These are phyloP conservation scores for Boeremia lycopersici DNA, from an alignment of 2,329 filamentous ascomycete species.

Conservation along the genomic window DNA sequence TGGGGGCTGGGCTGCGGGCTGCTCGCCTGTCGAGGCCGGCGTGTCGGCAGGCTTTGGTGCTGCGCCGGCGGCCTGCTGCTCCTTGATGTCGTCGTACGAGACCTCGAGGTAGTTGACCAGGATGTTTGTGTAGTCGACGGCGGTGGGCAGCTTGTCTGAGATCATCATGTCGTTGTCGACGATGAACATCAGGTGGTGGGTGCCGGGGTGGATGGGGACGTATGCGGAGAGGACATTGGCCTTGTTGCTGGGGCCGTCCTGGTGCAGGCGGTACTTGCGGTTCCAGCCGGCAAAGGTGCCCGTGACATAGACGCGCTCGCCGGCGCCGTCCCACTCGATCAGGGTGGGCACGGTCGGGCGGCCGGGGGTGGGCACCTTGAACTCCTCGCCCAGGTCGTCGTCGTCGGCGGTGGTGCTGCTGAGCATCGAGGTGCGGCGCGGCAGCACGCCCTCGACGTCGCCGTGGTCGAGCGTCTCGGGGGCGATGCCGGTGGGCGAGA, in stretches of 20 bases:
- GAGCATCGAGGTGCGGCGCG: slow-evolving; percentile 60
- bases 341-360: slow-evolving; percentile 80
- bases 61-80: slow-evolving; percentile 20
- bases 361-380: slow-evolving; percentile 63
- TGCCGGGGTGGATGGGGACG: slow-evolving; percentile 86
- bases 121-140: slow-evolving; percentile 97
- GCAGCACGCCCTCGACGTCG: slow-evolving; percentile 59
- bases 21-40: slow-evolving; percentile 23
- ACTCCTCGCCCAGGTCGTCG: slow-evolving; percentile 65
- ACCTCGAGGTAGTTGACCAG: slow-evolving; percentile 98
- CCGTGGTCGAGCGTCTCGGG: slow-evolving; percentile 52
- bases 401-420: slow-evolving; percentile 72
- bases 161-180: slow-evolving; percentile 94
- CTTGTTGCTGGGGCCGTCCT: slow-evolving; percentile 59
- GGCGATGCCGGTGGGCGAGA: slow-evolving; percentile 69
- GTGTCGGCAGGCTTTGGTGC: slow-evolving; percentile 19
- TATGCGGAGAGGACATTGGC: slow-evolving; percentile 72
- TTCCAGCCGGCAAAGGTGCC: slow-evolving; percentile 98
- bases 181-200: slow-evolving; percentile 95
- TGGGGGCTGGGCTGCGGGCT: slow-evolving; percentile 34
- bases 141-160: slow-evolving; percentile 84
- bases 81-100: slow-evolving; percentile 70
- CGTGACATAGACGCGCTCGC: slow-evolving; percentile 93
- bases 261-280: slow-evolving; percentile 85
- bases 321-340: slow-evolving; percentile 83